These are phyloP conservation scores for Neoascochyta sp. DNA, from an alignment of 2,329 filamentous ascomycete species.

Conservation along the genomic window DNA sequence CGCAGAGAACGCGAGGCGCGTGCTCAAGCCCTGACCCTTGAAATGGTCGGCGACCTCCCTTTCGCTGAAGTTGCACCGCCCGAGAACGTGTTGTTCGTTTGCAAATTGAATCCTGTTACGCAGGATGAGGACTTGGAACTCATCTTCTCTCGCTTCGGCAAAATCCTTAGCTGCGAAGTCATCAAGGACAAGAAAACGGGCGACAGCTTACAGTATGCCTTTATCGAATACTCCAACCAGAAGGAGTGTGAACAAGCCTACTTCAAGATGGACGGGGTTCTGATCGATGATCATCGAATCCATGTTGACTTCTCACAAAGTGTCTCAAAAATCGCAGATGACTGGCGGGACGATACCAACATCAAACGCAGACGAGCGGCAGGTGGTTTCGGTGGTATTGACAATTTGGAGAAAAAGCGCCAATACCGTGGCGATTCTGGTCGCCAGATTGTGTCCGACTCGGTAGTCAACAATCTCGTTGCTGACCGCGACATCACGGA, in stretches of 20 bases:
- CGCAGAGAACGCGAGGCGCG: constrained; percentile 86
- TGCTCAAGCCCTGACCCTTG: constrained; percentile 88
- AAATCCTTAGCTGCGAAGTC: constrained; percentile 91
- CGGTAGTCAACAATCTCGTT: constrained; percentile 31
- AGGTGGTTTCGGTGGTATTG: constrained; percentile 86
- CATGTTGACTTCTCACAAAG: constrained; percentile 99
- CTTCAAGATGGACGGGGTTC: constrained; percentile 96
- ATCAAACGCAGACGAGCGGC: constrained; percentile 64
- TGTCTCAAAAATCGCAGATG: constrained; percentile 78
- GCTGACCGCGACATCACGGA: constrained; percentile 21
- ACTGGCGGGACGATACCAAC: constrained; percentile 84
- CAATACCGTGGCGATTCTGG: constrained; percentile 60
- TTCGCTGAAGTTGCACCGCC: constrained; percentile 97
- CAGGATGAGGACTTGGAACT: constrained; percentile 90
- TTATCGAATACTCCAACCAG: constrained; percentile 94
- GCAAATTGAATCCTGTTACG: constrained; percentile 96
- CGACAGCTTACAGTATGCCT: constrained; percentile 94
- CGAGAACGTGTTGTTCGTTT: constrained; percentile 96
- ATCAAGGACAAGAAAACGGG: constrained; percentile 91
- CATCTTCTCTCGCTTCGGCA: constrained; percentile 95
- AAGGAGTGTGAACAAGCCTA: constrained; percentile 91
- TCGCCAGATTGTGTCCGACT: constrained; percentile 30
- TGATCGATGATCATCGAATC: constrained; percentile 96
- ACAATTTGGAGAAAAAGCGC: constrained; percentile 79
- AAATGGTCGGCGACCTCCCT: constrained; percentile 96